Evolutionary conservation across 1,284 basidiomycete species (phyloP).

Genomic region (Cystobasidium pallidum): DNA sequence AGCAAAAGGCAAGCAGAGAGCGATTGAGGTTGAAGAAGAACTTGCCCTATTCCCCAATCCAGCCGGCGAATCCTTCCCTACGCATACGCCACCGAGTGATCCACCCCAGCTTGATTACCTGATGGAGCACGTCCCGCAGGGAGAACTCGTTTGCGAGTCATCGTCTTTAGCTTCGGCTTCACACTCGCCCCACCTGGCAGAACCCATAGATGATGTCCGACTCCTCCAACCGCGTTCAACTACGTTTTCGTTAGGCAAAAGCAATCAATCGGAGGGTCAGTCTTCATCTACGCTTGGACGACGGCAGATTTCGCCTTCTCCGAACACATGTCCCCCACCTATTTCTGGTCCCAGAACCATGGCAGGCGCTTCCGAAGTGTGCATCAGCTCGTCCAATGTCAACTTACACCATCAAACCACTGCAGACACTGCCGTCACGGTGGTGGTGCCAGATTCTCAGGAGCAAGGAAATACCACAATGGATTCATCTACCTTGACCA

Average conservation of each 20-base stretch:
- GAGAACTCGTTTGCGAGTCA: background rate
- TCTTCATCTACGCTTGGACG: background rate
- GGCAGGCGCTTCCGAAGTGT: background rate
- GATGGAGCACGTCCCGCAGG: background rate
- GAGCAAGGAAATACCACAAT: background rate
- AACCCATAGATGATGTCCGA: background rate
- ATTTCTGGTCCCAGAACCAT: background rate
- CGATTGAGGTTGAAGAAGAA: conserved; percentile 20
- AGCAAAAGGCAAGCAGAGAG: conserved; percentile 37
- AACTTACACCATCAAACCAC: background rate
- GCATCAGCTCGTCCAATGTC: background rate
- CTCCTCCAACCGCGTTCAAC: background rate
- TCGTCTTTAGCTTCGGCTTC: conserved; percentile 6
- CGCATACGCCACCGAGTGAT: background rate
- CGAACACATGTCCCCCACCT: background rate
- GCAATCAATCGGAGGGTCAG: background rate
- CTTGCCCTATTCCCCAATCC: background rate
- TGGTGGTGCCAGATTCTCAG: conserved; percentile 11
- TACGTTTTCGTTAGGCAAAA: background rate
- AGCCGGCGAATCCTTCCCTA: background rate
- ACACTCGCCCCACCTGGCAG: background rate
- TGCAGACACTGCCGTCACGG: conserved; percentile 7
- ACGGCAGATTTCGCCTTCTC: background rate
- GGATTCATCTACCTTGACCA: conserved; percentile 28
- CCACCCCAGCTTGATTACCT: background rate